phyloP scores from a whole-genome alignment of 768 basidiomycete species.

The Lentinula lateritia region DNA sequence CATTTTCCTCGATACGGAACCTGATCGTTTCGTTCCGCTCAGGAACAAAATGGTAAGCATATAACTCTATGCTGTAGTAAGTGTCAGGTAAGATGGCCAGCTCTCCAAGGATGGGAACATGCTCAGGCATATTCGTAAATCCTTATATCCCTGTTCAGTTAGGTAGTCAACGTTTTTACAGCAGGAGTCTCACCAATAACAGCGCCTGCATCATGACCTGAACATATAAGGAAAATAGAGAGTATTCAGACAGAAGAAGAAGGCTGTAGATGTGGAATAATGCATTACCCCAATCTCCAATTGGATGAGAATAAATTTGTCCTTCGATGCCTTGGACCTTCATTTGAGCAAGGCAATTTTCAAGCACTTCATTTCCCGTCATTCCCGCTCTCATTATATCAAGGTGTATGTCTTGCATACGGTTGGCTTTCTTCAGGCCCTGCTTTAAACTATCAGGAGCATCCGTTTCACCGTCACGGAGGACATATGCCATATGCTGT shows the following conservation, averaged over 20 bases:
- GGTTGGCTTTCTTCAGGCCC: slow-evolving; percentile 40
- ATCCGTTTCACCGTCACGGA: slow-evolving; percentile 36
- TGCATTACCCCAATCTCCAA: slow-evolving; percentile 44
- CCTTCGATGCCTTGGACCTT: slow-evolving; percentile 38
- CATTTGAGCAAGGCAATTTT: slow-evolving; percentile 37
- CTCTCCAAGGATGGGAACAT: slow-evolving; percentile 43
- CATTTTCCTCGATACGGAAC: slow-evolving; percentile 41
- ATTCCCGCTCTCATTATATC: slow-evolving; percentile 37
- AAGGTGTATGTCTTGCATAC: slow-evolving; percentile 46
- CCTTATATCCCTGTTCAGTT: slow-evolving; percentile 19
- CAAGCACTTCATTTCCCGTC: slow-evolving; percentile 43
- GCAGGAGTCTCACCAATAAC: slow-evolving; percentile 33
- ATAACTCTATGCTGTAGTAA: slow-evolving; percentile 51
- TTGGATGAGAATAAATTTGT: slow-evolving; percentile 47
- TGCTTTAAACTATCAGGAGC: slow-evolving; percentile 37
- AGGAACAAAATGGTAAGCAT: slow-evolving; percentile 41
- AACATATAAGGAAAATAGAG: background rate
- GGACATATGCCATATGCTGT: slow-evolving; percentile 52
- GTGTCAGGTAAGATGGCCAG: slow-evolving; percentile 41
- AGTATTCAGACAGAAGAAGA: background rate
- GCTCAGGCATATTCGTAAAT: slow-evolving; percentile 36
- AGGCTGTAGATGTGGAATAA: background rate
- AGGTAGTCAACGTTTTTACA: background rate
- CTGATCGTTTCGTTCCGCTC: slow-evolving; percentile 43
- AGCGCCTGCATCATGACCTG: slow-evolving; percentile 39